Percentiles rank a stretch among this genome's conserved stretches.
These are phyloP conservation scores for Blastobotrys indianensis DNA, from an alignment of 1,139 yeast species.

Conservation along the genomic window DNA sequence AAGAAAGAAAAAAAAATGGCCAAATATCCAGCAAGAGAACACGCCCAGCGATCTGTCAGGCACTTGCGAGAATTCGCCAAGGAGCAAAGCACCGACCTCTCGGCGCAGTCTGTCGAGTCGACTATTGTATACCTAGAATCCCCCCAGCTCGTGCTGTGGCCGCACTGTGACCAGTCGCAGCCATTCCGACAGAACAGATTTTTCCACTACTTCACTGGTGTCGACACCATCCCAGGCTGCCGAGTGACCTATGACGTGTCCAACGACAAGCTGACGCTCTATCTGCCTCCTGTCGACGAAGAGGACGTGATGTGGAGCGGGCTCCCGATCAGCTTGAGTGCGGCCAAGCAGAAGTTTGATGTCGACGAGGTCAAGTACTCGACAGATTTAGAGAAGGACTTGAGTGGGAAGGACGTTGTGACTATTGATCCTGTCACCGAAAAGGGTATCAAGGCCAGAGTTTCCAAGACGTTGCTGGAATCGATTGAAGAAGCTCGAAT, in stretches of 20 bases:
- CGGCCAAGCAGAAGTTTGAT: constrained; percentile 61
- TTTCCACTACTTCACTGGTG: constrained; percentile 84
- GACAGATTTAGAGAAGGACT: constrained; percentile 39
- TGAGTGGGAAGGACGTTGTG: constrained; percentile 29
- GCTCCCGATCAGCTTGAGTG: constrained; percentile 61
- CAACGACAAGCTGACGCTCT: constrained; percentile 56
- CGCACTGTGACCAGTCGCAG: constrained; percentile 74
- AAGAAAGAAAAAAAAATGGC: constrained; percentile 3
- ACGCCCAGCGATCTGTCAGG: constrained; percentile 41
- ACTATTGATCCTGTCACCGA: constrained; percentile 36
- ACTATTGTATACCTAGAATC: constrained; percentile 57
- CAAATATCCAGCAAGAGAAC: constrained; percentile 55
- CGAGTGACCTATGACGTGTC: constrained; percentile 56
- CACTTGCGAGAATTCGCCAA: constrained; percentile 30
- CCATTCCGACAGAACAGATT: constrained; percentile 86
- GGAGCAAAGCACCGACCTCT: constrained; percentile 17
- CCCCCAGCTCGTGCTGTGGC: constrained; percentile 53
- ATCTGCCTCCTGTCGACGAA: constrained; percentile 73
- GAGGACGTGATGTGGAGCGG: constrained; percentile 99
- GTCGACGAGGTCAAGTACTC: constrained; percentile 74
- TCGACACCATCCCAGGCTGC: constrained; percentile 64
- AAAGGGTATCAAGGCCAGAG: no score
- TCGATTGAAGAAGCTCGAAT: constrained; percentile 84
- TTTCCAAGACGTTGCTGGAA: constrained; percentile 31
- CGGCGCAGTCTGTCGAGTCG: constrained; percentile 24